Evolutionary conservation across 352 stramenopile species (phyloP), one percentile per base, ranked within the genome.

Genomic region (Phytophthora niederhauseri): DNA sequence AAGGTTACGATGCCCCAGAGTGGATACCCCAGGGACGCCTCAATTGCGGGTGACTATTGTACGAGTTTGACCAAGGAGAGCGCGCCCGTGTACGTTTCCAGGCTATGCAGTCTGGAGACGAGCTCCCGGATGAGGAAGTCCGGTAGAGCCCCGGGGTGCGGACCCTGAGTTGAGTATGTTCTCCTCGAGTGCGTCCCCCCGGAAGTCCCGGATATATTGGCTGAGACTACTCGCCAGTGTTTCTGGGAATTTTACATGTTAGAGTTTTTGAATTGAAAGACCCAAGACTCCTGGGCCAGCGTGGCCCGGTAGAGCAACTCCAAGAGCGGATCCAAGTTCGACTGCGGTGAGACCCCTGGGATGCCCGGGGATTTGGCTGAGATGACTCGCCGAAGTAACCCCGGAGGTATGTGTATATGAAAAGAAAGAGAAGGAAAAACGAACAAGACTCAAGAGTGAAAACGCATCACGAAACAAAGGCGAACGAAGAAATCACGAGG

Each of bases 31-130:
- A 28, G 49, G 20, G 8, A 1, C 49, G 28, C 6, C 22, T 66
- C 0, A 66, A 66, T 2, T 66, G 31, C 24, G 49, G 36, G 0
- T 17, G 17, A 1, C 36, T 67, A 4, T 7, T 60, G 12, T 50
- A 61, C 5, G 61, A 60, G 41, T 61, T 61, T 14, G 43, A 61
- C n/a, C 19, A 61, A 17, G n/a, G 38, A 12, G 31, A 50, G 15
- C 31, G 46, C 2, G 46, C 20, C 0, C 46, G 46, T 2, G 46
- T n/a, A 26, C 46, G 46, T 1, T 53, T 53, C 46, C 46, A 30
- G 20, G 46, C 20, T 26, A 53, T 53, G 46, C 20, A 53, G 3
- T 53, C 46, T n/a, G 46, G 46, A 20, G 46, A 53, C 20, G 46
- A 53, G 19, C 20, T 30, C 46, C 46, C 46, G 8, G 46, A 53